Percentiles rank a stretch among this genome's conserved stretches.
These are phyloP conservation scores for Mesostigma viride DNA, from an alignment of 139 green algal species.

Conservation along the genomic window DNA sequence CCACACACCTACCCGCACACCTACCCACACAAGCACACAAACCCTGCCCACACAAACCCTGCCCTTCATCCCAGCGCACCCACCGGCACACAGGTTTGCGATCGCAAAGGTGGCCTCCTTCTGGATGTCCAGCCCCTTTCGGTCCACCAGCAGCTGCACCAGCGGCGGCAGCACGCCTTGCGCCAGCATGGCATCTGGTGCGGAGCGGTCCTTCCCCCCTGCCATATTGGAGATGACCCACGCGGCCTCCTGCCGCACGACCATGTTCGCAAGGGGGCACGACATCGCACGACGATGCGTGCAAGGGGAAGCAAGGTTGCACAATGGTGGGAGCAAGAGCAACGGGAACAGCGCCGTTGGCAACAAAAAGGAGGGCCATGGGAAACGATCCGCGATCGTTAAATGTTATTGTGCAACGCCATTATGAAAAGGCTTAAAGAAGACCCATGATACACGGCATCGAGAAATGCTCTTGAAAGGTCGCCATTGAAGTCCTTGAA, in stretches of 20 bases:
- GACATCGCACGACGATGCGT: too few species aligned
- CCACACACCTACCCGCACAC: neutral
- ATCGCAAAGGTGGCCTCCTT: constrained; percentile 29
- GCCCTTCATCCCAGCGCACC: neutral
- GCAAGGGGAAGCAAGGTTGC: too few species aligned
- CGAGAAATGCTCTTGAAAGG: too few species aligned
- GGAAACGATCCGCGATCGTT: too few species aligned
- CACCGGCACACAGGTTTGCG: constrained; percentile 3
- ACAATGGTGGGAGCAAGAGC: too few species aligned
- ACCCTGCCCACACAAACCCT: neutral
- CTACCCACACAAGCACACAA: neutral
- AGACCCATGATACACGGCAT: too few species aligned
- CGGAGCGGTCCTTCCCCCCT: constrained; percentile 3
- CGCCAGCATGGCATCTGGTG: constrained; percentile 23
- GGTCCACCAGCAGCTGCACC: constrained; percentile 9
- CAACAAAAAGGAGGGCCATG: too few species aligned
- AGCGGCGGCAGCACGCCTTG: constrained; percentile 4
- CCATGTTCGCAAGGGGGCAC: too few species aligned
- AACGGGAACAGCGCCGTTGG: too few species aligned
- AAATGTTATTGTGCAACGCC: too few species aligned
- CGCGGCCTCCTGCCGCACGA: constrained; percentile 15
- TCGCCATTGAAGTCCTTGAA: too few species aligned
- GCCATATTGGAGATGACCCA: constrained; percentile 31
- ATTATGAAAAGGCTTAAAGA: too few species aligned
- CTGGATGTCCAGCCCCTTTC: constrained; percentile 18